phyloP scores from a whole-genome alignment of 2,329 filamentous ascomycete species.

The Aurifilum marmelostoma region DNA sequence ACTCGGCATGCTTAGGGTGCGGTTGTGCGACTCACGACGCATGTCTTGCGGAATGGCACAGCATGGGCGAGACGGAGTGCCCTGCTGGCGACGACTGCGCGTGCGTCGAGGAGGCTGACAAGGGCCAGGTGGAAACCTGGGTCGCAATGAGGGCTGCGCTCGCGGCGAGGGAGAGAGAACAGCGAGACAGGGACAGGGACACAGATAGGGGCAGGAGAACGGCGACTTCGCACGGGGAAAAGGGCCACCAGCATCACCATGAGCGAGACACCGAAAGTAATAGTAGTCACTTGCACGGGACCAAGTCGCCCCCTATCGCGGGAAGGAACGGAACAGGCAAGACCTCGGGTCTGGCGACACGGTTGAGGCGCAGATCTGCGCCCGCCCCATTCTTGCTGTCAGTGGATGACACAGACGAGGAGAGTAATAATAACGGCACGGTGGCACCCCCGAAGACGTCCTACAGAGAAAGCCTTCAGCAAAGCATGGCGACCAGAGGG shows the following conservation, averaged over 20 bases:
- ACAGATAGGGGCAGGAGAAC: slow-evolving; percentile 29
- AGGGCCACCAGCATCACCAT: slow-evolving; percentile 8
- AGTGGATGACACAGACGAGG: slow-evolving; percentile 36
- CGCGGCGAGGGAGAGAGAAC: slow-evolving; percentile 37
- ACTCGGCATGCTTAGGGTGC: slow-evolving; percentile 64
- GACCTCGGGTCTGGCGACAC: slow-evolving; percentile 22
- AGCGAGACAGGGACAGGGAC: slow-evolving; percentile 37
- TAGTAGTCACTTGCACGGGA: slow-evolving; percentile 27
- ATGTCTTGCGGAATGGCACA: slow-evolving; percentile 64
- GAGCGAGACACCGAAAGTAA: slow-evolving; percentile 27
- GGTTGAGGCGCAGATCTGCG: slow-evolving; percentile 35
- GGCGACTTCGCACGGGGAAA: slow-evolving; percentile 22
- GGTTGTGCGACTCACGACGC: slow-evolving; percentile 64
- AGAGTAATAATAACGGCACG: slow-evolving; percentile 30
- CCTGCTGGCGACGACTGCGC: slow-evolving; percentile 68
- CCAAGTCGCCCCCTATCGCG: slow-evolving; percentile 24
- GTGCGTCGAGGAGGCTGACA: slow-evolving; percentile 60
- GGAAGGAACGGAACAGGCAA: slow-evolving; percentile 26
- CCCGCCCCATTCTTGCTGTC: slow-evolving; percentile 32
- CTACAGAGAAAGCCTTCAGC: slow-evolving; percentile 13
- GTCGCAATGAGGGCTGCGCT: slow-evolving; percentile 55
- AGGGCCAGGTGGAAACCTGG: slow-evolving; percentile 64
- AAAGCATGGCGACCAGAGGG: slow-evolving; percentile 27
- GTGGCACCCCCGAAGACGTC: slow-evolving; percentile 2
- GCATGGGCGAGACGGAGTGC: slow-evolving; percentile 58